A percentile compares a stretch with the other conserved stretches of the same genome.
phyloP scores from a whole-genome alignment of 805 yeast species.

The Maudiozyma bulderi region DNA sequence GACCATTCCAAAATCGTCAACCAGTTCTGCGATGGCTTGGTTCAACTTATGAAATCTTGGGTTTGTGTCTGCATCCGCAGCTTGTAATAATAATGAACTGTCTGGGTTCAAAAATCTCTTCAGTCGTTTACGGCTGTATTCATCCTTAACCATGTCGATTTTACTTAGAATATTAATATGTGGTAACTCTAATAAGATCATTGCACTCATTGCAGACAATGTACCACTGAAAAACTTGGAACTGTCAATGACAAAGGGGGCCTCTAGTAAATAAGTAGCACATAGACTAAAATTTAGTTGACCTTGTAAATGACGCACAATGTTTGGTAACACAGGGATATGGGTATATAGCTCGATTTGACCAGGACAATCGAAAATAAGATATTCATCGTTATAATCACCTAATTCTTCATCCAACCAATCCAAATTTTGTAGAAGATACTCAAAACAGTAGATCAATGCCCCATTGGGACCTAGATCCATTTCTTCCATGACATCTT shows the following conservation, averaged over 20 bases:
- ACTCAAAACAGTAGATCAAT: constrained; percentile 85
- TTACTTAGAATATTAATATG: constrained; percentile 87
- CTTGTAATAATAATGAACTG: constrained; percentile 57
- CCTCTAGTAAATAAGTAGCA: constrained; percentile 86
- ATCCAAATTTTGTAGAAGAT: constrained; percentile 77
- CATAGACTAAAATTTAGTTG: constrained; percentile 79
- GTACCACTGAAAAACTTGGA: constrained; percentile 95
- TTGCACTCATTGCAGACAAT: constrained; percentile 93
- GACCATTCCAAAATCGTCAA: constrained; percentile 98
- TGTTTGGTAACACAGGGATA: constrained; percentile 82
- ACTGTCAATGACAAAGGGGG: constrained; percentile 84
- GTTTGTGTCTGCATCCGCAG: constrained; percentile 35
- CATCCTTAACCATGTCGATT: constrained; percentile 75
- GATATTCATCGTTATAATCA: constrained; percentile 86
- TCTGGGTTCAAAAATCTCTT: constrained; percentile 88
- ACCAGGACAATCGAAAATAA: constrained; percentile 95
- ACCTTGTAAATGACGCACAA: constrained; percentile 74
- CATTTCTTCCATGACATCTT: constrained; percentile 93
- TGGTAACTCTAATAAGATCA: constrained; percentile 90
- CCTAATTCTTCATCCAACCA: constrained; percentile 98
- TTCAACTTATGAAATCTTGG: constrained; percentile 65
- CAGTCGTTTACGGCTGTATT: constrained; percentile 62
- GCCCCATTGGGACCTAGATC: constrained; percentile 95
- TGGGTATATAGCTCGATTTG: constrained; percentile 83
- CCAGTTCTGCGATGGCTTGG: constrained; percentile 74